phyloP scores from a whole-genome alignment of 192 early-diverging fungal species.

The Blastocladiella britannica region DNA sequence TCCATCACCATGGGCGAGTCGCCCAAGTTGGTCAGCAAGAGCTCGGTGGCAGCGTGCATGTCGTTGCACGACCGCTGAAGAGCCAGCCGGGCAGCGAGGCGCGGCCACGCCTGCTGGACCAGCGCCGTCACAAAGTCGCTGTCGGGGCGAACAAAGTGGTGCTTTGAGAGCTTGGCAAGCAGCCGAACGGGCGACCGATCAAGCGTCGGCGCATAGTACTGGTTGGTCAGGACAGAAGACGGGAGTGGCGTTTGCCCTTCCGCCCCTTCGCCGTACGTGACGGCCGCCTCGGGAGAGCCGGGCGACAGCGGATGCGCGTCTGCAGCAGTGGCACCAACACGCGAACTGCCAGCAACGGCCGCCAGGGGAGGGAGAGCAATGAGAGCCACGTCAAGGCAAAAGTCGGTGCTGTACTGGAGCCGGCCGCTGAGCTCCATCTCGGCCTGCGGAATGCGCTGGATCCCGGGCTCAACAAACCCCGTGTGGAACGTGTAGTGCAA shows the following conservation, averaged over 20 bases:
- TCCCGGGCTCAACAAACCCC: constrained; percentile 4
- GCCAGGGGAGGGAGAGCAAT: no score
- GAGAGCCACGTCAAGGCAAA: no score
- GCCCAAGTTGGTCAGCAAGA: constrained; percentile 2
- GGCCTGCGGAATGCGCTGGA: background rate
- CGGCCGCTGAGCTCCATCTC: background rate
- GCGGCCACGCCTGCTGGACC: background rate
- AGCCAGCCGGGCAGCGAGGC: constrained; percentile 10
- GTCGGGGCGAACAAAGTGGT: background rate
- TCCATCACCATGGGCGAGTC: background rate
- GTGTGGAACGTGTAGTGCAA: constrained; percentile 5
- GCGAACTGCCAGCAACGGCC: no score
- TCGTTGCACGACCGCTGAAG: constrained; percentile 27
- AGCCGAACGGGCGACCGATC: background rate
- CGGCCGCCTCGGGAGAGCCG: no score
- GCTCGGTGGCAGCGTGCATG: constrained; percentile 12
- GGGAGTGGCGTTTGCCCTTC: no score
- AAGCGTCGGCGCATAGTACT: background rate
- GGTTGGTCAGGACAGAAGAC: no score
- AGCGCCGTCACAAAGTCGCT: background rate
- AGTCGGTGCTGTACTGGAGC: no score
- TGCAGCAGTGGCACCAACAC: no score
- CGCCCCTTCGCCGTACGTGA: no score
- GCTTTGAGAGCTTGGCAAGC: background rate
- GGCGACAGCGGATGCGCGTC: no score